These are phyloP conservation scores for Hypoxylon crocopeplum DNA, from an alignment of 495 filamentous ascomycete genomes.

Conservation along the genomic window DNA sequence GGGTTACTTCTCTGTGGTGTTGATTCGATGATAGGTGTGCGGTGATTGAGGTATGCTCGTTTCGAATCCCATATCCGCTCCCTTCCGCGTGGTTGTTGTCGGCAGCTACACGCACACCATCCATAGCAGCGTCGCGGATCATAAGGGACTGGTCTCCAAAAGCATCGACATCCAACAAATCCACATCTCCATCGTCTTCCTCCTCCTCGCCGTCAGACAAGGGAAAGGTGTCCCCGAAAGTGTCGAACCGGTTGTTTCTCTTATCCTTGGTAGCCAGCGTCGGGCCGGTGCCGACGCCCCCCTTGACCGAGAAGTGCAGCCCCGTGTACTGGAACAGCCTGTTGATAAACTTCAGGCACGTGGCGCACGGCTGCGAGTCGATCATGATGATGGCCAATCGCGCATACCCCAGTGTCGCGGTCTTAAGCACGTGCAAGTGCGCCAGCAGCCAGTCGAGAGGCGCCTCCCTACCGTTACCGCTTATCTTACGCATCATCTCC, in stretches of 20 bases:
- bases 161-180: not conserved
- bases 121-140: not conserved
- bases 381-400: constrained; percentile 26
- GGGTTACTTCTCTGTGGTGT: too few species aligned
- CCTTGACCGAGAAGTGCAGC: constrained; percentile 16
- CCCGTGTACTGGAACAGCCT: constrained; percentile 26
- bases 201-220: constrained; percentile 21
- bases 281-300: constrained; percentile 25
- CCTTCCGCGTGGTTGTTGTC: not conserved
- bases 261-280: constrained; percentile 23
- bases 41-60: not conserved
- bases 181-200: not conserved
- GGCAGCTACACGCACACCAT: not conserved
- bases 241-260: constrained; percentile 14
- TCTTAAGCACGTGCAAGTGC: constrained; percentile 9
- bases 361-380: constrained; percentile 30
- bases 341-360: constrained; percentile 30
- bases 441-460: constrained; percentile 7
- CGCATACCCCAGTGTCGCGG: constrained; percentile 5
- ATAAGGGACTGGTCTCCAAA: not conserved
- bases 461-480: not conserved
- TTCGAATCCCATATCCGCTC: not conserved
- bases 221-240: constrained; percentile 19
- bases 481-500: not conserved
- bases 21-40: too few species aligned